Percentiles rank a stretch among this genome's conserved stretches.
Evolutionary conservation across 2,329 filamentous ascomycete genomes (phyloP).

Genomic region (Aspergillus awamori): DNA sequence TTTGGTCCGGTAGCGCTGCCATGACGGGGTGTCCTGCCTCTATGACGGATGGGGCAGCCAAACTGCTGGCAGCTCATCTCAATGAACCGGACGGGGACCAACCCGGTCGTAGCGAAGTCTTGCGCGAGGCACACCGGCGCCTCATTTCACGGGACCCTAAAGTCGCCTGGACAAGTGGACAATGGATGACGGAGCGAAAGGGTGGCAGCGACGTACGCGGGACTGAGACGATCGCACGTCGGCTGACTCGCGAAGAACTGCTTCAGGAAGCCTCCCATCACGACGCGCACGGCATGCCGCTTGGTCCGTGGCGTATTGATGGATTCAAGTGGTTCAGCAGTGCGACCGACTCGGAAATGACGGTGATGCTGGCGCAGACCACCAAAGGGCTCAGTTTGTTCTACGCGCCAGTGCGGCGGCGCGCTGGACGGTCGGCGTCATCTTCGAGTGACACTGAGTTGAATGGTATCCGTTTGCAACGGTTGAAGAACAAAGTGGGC

Average conservation of each 20-base stretch:
- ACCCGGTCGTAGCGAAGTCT: not conserved
- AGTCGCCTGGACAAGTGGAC: constrained; percentile 66
- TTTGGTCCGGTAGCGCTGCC: not conserved
- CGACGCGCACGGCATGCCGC: constrained; percentile 8
- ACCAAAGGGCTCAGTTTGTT: constrained; percentile 62
- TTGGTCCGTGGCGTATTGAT: constrained; percentile 45
- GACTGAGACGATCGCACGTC: constrained; percentile 64
- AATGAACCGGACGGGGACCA: not conserved
- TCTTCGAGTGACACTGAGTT: not conserved
- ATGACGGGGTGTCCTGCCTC: constrained; percentile 58
- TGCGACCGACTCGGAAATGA: constrained; percentile 67
- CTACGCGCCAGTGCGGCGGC: constrained; percentile 59
- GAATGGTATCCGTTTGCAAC: constrained; percentile 68
- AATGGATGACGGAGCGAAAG: constrained; percentile 76
- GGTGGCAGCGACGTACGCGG: constrained; percentile 71
- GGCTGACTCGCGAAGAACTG: not conserved
- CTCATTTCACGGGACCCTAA: constrained; percentile 8
- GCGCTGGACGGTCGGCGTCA: not conserved
- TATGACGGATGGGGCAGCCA: constrained; percentile 55
- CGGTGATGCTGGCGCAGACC: constrained; percentile 66
- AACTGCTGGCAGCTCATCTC: constrained; percentile 28
- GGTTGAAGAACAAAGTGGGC: constrained; percentile 73
- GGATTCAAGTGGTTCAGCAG: constrained; percentile 75
- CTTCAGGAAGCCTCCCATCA: not conserved
- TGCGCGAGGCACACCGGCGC: not conserved